Evolutionary conservation across 1,284 basidiomycete genomes (phyloP), one percentile per base, ranked within the genome.

Genomic region (Pseudomicrostroma phylloplanum): DNA sequence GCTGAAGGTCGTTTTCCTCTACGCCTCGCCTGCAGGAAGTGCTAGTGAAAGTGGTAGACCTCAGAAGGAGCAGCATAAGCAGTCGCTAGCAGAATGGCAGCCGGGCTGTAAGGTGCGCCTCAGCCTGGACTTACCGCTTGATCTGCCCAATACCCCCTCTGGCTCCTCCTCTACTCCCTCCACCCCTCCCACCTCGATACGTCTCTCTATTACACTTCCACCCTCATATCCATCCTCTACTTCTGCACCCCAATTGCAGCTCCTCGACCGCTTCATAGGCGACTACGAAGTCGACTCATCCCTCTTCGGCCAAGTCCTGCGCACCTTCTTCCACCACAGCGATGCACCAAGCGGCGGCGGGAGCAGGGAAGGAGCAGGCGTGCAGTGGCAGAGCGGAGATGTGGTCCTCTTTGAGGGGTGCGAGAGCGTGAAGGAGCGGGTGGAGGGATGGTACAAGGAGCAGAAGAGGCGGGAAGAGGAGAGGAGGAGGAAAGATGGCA

Each of bases 351-450:
- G 63, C 63, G 39, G 59, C 12, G 62, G 63, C 0, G 68, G 61
- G 0, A 58, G 58, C 3, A 61, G 63, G 56, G 58, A 64, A 23
- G 30, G 30, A 36, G 30, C 30, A 36, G 30, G 30, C 30, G 56
- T 59, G 15, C 67, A 62, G 1, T 66, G 73, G 11, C 40, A 66
- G 0, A 46, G 42, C 2, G 78, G 78, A 3, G 64, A 74, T 30
- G 71, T 74, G 13, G 67, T 74, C 36, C 57, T 80, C 13, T 80
- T 79, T 46, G 79, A 80, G 58, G 78, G 75, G 11, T 67, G 79
- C 41, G 79, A 80, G 58, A 66, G 65, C 64, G 78, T 74, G 13
- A 69, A 69, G 26, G 78, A 79, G 55, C 61, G 63, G 26, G 62
- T 78, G 6, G 43, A 60, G 17, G 57, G 56, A 15, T 80, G 77